A percentile compares a stretch with the other conserved stretches of the same genome.
phyloP scores from a whole-genome alignment of 805 yeast genomes.

The Candida ulmi region DNA sequence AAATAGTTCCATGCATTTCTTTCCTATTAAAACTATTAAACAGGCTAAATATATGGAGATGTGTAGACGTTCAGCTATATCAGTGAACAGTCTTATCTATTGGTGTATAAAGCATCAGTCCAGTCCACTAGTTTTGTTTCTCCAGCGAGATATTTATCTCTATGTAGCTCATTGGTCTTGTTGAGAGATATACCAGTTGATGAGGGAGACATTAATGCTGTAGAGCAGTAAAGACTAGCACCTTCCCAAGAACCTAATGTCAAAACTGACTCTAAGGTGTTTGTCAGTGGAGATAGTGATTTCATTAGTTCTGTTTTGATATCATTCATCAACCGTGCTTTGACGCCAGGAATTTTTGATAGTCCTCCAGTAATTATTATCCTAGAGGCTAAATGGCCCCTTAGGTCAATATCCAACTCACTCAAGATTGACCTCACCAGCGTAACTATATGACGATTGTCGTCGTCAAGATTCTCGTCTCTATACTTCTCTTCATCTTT shows the following conservation, averaged over 20 bases:
- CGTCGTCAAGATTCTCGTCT: too few species aligned
- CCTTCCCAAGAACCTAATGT: conserved; percentile 23
- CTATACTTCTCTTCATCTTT: too few species aligned
- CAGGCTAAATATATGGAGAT: too few species aligned
- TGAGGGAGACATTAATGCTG: conserved; percentile 13
- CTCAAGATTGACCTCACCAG: conserved; percentile 4
- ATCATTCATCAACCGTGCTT: conserved; percentile 10
- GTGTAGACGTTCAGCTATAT: too few species aligned
- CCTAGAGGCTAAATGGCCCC: conserved; percentile 6
- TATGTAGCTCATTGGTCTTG: conserved; percentile 11
- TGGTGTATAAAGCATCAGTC: conserved; percentile 13
- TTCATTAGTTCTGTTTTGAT: conserved; percentile 3
- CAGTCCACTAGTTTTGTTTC: conserved; percentile 16
- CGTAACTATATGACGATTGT: conserved; percentile 8
- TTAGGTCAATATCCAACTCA: conserved; percentile 12
- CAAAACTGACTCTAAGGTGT: conserved; percentile 7
- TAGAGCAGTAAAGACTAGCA: conserved; percentile 21
- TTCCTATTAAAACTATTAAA: too few species aligned
- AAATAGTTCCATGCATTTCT: too few species aligned
- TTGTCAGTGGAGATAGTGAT: background rate
- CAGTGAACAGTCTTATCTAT: background rate
- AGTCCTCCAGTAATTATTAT: conserved; percentile 23
- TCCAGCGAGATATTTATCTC: conserved; percentile 20
- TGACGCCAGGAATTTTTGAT: conserved; percentile 19
- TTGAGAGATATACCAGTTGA: conserved; percentile 2